Evolutionary conservation across 345 rosid species (phyloP).

Genomic region (Heritiera fomes): DNA sequence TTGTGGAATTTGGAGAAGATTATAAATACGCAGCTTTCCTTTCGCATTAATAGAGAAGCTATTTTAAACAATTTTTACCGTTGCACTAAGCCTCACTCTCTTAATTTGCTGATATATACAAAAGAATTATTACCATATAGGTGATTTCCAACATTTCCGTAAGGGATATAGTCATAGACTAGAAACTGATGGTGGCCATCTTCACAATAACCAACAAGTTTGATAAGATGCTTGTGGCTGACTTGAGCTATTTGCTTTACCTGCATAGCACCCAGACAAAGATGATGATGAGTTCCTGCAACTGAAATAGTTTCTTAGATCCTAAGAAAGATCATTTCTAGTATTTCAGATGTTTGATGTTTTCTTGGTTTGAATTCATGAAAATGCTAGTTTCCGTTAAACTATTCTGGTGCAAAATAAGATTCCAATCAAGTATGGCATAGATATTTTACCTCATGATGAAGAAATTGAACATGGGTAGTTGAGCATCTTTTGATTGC

Average conservation of each 20-base stretch:
- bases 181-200: conserved; percentile 39
- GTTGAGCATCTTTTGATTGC: conserved; percentile 43
- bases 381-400: too few species aligned
- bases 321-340: neutral
- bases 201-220: conserved; percentile 43
- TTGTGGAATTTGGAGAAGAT: too few species aligned
- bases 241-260: conserved; percentile 35
- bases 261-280: conserved; percentile 29
- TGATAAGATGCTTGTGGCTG: conserved; percentile 42
- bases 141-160: conserved; percentile 43
- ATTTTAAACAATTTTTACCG: too few species aligned
- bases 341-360: too few species aligned
- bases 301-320: neutral
- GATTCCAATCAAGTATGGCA: neutral
- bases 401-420: too few species aligned
- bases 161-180: conserved; percentile 40
- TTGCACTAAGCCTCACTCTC: too few species aligned
- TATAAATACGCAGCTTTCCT: too few species aligned
- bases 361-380: too few species aligned
- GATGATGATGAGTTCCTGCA: neutral
- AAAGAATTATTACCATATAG: conserved; percentile 38
- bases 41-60: too few species aligned
- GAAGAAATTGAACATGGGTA: conserved; percentile 26
- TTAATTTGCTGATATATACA: neutral
- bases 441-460: conserved; percentile 32